Evolutionary conservation across 805 yeast genomes (phyloP).

Genomic region (Myxozyma sirexii): DNA sequence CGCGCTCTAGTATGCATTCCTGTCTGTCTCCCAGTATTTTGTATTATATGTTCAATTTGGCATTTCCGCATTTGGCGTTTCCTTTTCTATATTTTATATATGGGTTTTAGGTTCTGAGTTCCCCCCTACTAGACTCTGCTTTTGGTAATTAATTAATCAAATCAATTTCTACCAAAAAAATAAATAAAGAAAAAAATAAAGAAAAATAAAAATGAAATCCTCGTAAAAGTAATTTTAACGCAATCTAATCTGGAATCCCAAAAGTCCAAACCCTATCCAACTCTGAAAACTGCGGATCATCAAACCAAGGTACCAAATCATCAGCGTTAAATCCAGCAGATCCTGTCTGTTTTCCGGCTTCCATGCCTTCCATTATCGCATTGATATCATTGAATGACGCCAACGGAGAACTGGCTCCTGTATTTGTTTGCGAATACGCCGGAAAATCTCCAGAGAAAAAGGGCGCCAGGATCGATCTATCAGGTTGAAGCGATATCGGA

Average conservation of each 20-base stretch:
- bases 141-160: not conserved
- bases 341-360: not conserved
- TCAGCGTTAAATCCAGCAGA: not conserved
- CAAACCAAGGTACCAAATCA: slow-evolving; percentile 14
- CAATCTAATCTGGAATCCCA: not conserved
- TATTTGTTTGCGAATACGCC: not conserved
- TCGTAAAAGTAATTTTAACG: not conserved
- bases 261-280: slow-evolving; percentile 27
- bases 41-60: too few species aligned
- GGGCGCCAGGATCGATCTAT: not conserved
- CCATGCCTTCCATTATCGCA: not conserved
- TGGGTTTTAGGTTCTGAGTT: too few species aligned
- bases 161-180: not conserved
- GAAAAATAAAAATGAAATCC: not conserved
- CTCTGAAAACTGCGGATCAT: slow-evolving; percentile 17
- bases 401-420: not conserved
- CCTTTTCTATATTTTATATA: too few species aligned
- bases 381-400: not conserved
- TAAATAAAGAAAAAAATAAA: not conserved
- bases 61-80: too few species aligned
- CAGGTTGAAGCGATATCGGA: slow-evolving; percentile 1
- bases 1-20: too few species aligned
- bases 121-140: too few species aligned
- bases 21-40: too few species aligned
- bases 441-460: not conserved